These are phyloP conservation scores for Neurospora sp. DNA, from an alignment of 495 filamentous ascomycete genomes.

Conservation along the genomic window DNA sequence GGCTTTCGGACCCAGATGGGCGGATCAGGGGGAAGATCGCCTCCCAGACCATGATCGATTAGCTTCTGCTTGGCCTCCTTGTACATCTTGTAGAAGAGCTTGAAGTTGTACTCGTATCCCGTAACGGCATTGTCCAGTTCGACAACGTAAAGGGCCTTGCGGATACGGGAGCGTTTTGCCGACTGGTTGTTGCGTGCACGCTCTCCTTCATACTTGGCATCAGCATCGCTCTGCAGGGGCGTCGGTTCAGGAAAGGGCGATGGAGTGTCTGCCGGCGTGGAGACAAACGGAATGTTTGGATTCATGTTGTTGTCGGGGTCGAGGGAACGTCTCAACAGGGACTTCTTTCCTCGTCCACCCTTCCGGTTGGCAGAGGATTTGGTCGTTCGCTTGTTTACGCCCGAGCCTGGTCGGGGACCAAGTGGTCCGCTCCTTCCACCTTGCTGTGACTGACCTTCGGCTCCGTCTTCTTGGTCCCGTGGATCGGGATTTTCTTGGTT, in stretches of 20 bases:
- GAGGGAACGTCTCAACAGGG: neutral
- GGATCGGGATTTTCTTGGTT: neutral
- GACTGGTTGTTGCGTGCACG: constrained; percentile 4
- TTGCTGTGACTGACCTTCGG: neutral
- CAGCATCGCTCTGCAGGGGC: neutral
- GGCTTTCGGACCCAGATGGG: neutral
- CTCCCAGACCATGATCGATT: neutral
- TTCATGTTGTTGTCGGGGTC: neutral
- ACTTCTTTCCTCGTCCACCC: neutral
- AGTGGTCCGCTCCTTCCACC: neutral
- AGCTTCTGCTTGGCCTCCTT: neutral
- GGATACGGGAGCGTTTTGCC: neutral
- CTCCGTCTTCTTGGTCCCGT: neutral
- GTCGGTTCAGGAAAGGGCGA: neutral
- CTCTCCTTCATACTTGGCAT: neutral
- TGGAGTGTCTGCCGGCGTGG: neutral
- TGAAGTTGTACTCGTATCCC: neutral
- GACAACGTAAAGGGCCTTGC: constrained; percentile 2
- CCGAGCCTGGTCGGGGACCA: neutral
- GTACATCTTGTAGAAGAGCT: neutral
- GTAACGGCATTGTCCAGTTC: constrained; percentile 5
- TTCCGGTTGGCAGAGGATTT: neutral
- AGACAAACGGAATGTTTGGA: neutral
- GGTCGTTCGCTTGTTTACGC: neutral
- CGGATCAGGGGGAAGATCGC: neutral